Evolutionary conservation across 495 filamentous ascomycete genomes (phyloP), one percentile per base, ranked within the genome.

Genomic region (Beverwykella pulmonaria): DNA sequence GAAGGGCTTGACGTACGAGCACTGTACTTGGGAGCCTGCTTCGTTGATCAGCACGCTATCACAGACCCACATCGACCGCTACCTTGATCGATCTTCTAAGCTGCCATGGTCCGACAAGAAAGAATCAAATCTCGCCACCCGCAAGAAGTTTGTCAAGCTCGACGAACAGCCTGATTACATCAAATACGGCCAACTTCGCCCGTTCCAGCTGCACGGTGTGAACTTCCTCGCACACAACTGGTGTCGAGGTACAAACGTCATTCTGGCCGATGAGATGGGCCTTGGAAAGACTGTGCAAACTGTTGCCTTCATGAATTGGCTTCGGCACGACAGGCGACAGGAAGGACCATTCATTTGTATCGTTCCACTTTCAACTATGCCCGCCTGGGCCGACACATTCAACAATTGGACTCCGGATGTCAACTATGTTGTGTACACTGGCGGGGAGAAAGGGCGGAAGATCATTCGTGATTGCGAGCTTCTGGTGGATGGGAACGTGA

Each of bases 241-340:
- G 94, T 90, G 89, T 47, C 87, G 87, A 66, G 87, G 86, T 47
- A 90, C 92, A 70, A 98, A 97, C 71, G 93, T 97, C 67, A 96
- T 99, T 56, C 82, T 99, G 15, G 94, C 94, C 14, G 94, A 99
- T 70, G 94, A 99, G 74, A 99, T 99, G 94, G 94, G 94, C 59
- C 82, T 99, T 27, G 94, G 94, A 25, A 99, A 99, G 80, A 99
- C 94, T 0, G 93, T 99, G 2, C 94, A 99, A 77, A 97, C 93
- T 1, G 92, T 99, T 22, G 83, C 94, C 0, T 98, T 98, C 76
- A 88, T 97, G 80, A 97, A 93, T 74, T 98, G 95, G 93, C 83
- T 99, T 65, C 89, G 92, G n/a, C 93, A 97, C 79, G 88, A 91
- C 47, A 82, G 93, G 59, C 82, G 82, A 52, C 95, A 98, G 72